A percentile compares a stretch with the other conserved stretches of the same genome.
phyloP scores from a whole-genome alignment of 352 stramenopile species.

The Pythium scleroteichum region DNA sequence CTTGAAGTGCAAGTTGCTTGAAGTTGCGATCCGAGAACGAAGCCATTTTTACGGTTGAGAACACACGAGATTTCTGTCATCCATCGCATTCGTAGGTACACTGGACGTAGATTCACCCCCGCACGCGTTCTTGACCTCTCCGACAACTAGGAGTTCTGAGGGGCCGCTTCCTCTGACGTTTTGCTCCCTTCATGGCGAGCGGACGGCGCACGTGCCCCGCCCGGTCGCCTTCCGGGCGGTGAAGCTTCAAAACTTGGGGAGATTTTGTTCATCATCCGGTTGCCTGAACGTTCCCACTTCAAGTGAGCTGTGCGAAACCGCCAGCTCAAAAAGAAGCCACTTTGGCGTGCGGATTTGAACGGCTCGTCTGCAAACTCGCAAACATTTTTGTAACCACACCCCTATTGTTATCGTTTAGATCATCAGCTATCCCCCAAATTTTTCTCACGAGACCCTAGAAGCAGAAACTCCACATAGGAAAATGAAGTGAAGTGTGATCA shows the following conservation, averaged over 20 bases:
- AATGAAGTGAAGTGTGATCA: neutral
- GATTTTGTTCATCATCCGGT: slow-evolving; percentile 12
- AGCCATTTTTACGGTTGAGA: slow-evolving; percentile 10
- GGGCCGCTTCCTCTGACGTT: no score
- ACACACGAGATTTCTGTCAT: neutral
- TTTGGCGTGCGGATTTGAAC: neutral
- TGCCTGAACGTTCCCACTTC: slow-evolving; percentile 4
- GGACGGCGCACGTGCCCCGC: no score
- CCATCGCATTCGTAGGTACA: neutral
- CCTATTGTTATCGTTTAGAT: neutral
- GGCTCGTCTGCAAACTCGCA: neutral
- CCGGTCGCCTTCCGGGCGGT: no score
- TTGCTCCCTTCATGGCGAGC: no score
- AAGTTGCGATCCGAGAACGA: slow-evolving; percentile 4
- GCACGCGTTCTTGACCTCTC: no score
- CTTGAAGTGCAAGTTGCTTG: slow-evolving; percentile 15
- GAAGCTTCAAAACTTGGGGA: neutral
- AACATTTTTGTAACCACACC: neutral
- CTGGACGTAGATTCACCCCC: neutral
- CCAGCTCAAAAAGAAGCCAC: neutral
- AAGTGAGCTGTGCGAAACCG: neutral
- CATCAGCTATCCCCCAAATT: slow-evolving; percentile 4
- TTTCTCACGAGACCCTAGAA: neutral
- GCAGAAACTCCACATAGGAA: neutral
- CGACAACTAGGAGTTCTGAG: no score